Conservation (phyloP, 1,284 basidiomycete species). For the Mycena citricolor region DNA sequence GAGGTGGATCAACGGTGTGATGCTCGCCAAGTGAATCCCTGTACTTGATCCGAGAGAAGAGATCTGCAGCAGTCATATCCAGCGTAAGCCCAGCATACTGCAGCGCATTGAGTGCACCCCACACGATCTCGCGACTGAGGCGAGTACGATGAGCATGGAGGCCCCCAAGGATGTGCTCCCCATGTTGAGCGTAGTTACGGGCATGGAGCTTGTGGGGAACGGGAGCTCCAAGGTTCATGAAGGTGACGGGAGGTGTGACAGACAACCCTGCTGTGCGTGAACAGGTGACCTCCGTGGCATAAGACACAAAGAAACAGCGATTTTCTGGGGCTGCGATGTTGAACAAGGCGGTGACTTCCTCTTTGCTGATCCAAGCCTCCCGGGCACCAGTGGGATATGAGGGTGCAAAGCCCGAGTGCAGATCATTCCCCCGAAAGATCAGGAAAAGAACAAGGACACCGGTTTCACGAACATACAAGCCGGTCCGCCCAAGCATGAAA, state of each 20-base stretch:
- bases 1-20: background rate
- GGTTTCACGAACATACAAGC: constrained; percentile 3
- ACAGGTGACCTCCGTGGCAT: background rate
- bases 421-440: constrained; percentile 2
- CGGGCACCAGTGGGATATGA: background rate
- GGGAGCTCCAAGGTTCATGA: constrained; percentile 4
- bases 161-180: background rate
- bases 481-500: constrained; percentile 6
- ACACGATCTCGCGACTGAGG: constrained; percentile 3
- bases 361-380: constrained; percentile 1
- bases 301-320: constrained; percentile 1
- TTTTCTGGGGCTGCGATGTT: background rate
- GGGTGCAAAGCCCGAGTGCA: constrained; percentile 4
- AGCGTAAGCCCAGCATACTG: background rate
- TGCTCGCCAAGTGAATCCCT: background rate
- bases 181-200: constrained; percentile 3
- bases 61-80: background rate
- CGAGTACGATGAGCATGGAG: background rate
- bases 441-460: constrained; percentile 2
- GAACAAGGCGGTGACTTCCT: background rate
- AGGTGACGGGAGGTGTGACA: constrained; percentile 2
- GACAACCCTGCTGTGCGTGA: background rate
- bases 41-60: background rate
- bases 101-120: constrained; percentile 1
- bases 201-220: constrained; percentile 3